Base-by-base conservation (phyloP, 176 grass and related monocot species). In the Sorghum bicolor region DNA sequence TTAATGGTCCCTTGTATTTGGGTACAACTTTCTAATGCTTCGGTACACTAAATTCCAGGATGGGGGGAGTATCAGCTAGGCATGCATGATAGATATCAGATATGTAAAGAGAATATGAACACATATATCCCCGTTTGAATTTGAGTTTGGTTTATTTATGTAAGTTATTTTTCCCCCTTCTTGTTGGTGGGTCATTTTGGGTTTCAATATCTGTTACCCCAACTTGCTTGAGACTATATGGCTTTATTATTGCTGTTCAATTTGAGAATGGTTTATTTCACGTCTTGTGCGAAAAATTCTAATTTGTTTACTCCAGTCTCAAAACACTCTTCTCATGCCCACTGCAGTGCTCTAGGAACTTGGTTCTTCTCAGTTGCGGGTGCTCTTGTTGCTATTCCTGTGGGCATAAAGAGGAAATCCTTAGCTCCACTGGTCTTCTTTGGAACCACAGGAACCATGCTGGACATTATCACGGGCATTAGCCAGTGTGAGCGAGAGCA, bases 391-490 rank as follows among this genome's bases (percentile, higher is more conserved):
- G 93, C 96, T 24, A 98, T 98, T 87, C 96, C 93, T 31, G 91
- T 98, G 45, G 96, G 96, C 47, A 95, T 98, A 86, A 91, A 91
- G 57, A 95, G 64, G 83, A 98, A 98, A 81, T 98, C 96, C 0
- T 82, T 98, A 15, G 93, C 80, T 15, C 96, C 96, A 1, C 77
- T 98, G 52, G 93, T 98, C 28, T 98, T 95, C 58, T 98, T 94
- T 22, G 96, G 91, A 38, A 95, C 93, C 1, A 98, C 96, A 16
- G 96, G 96, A 77, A 98, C 93, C n/a, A 98, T 98, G 96, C 89
- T 95, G 67, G 96, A 98, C 80, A 95, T 98, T 70, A 91, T 98
- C 57, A 93, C 89, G 81, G 96, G 96, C 66, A 95, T 98, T 89
- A 95, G 80, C 80, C 91, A 95, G 38, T 98, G 96, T 3, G 93